Conservation (phyloP, 2,329 filamentous ascomycete species). For the Nemania sp. region DNA sequence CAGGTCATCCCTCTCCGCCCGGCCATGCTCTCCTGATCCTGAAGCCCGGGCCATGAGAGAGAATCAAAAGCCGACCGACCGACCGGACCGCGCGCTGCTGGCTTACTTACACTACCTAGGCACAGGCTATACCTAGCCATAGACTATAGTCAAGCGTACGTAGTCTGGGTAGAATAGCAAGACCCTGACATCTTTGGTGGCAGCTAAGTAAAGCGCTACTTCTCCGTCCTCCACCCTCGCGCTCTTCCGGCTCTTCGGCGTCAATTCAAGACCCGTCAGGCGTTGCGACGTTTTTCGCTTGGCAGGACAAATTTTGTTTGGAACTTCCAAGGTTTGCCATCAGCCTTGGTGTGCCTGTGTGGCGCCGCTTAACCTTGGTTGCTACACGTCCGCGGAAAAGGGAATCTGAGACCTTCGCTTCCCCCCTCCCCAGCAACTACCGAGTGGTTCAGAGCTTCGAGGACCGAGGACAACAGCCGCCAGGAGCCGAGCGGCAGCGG, state of each 20-base stretch:
- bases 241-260: slow-evolving; percentile 6
- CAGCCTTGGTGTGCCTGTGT: background rate
- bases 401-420: background rate
- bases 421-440: slow-evolving; percentile 26
- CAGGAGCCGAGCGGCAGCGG: slow-evolving; percentile 27
- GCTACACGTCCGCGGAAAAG: background rate
- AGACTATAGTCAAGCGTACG: background rate
- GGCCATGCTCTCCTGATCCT: slow-evolving; percentile 14
- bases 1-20: slow-evolving; percentile 35
- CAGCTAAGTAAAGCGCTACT: slow-evolving; percentile 3
- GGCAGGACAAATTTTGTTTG: slow-evolving; percentile 3
- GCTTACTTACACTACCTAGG: background rate
- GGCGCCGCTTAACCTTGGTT: slow-evolving; percentile 3
- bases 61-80: slow-evolving; percentile 29
- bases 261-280: background rate
- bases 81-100: slow-evolving; percentile 8
- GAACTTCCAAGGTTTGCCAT: too few relatives aligned
- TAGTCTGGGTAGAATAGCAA: slow-evolving; percentile 3
- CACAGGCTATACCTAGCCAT: background rate
- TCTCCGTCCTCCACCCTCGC: background rate
- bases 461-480: slow-evolving; percentile 31
- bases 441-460: slow-evolving; percentile 26
- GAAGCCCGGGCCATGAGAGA: slow-evolving; percentile 22
- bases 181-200: background rate
- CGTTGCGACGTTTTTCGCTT: slow-evolving; percentile 2